phyloP scores from a whole-genome alignment of 768 basidiomycete species.

The Chalciporus piperatus region DNA sequence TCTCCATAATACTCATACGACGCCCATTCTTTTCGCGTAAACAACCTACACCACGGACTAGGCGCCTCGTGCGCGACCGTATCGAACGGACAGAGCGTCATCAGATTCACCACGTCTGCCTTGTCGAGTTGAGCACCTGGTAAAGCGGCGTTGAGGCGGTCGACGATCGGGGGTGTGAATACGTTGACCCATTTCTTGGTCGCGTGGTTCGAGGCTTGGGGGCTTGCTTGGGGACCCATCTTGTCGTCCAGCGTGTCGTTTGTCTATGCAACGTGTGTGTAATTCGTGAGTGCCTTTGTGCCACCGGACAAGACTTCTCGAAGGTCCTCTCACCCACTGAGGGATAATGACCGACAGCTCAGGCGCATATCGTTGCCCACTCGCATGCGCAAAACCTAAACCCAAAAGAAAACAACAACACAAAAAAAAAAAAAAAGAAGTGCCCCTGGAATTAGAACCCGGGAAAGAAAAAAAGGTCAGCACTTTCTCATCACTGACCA shows the following conservation, averaged over 20 bases:
- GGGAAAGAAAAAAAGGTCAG: background rate
- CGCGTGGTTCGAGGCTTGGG: constrained; percentile 33
- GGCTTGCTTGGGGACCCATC: constrained; percentile 57
- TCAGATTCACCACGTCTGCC: constrained; percentile 54
- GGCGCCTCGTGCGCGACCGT: constrained; percentile 45
- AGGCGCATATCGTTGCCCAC: constrained; percentile 41
- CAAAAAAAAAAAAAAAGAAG: too few relatives aligned
- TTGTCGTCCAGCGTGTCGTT: constrained; percentile 67
- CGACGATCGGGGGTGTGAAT: constrained; percentile 52
- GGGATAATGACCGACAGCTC: constrained; percentile 52
- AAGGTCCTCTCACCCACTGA: constrained; percentile 53
- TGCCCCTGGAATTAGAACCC: constrained; percentile 36
- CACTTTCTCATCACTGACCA: constrained; percentile 36
- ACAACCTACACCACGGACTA: constrained; percentile 69
- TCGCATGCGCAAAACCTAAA: constrained; percentile 47
- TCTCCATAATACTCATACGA: constrained; percentile 67
- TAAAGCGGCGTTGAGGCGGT: constrained; percentile 55
- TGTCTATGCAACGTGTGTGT: constrained; percentile 26
- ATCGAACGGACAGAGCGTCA: constrained; percentile 76
- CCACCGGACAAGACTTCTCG: too few relatives aligned
- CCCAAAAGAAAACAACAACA: background rate
- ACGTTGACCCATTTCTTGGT: constrained; percentile 48
- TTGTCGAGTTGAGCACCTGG: constrained; percentile 59
- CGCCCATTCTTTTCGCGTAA: constrained; percentile 55
- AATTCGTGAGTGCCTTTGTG: too few relatives aligned